These are phyloP conservation scores for Botrytis byssoidea DNA, from an alignment of 2,329 filamentous ascomycete species.

Conservation along the genomic window DNA sequence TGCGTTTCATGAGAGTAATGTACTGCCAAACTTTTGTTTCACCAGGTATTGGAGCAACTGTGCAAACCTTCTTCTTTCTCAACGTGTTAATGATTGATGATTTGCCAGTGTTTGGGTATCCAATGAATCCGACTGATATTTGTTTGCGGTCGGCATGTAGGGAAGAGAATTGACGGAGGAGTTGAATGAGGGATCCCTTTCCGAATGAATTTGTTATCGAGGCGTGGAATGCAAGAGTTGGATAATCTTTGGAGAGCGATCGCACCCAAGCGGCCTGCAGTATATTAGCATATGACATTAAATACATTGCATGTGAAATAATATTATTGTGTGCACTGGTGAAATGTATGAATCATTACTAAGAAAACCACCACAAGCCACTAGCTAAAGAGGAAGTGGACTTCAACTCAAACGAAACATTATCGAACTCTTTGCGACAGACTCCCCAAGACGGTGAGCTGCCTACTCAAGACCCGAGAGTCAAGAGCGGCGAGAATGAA, in stretches of 20 bases:
- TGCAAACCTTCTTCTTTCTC: constrained; percentile 90
- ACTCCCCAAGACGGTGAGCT: constrained; percentile 82
- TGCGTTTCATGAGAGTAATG: constrained; percentile 90
- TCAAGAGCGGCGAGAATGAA: constrained; percentile 61
- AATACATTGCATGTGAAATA: constrained; percentile 3
- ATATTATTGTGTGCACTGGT: constrained; percentile 46
- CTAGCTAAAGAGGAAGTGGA: constrained; percentile 63
- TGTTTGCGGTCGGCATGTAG: constrained; percentile 91
- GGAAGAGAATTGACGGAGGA: constrained; percentile 88
- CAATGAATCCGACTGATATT: constrained; percentile 75
- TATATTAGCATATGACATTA: constrained; percentile 37
- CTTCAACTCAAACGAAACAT: constrained; percentile 99
- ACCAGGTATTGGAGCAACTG: constrained; percentile 88
- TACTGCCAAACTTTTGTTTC: constrained; percentile 99
- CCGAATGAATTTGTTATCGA: constrained; percentile 95
- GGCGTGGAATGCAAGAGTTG: constrained; percentile 91
- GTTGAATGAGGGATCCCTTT: constrained; percentile 88
- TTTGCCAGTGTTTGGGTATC: constrained; percentile 93
- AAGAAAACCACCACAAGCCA: constrained; percentile 82
- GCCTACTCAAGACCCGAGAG: constrained; percentile 67
- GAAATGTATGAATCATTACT: constrained; percentile 94
- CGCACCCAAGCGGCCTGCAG: constrained; percentile 88
- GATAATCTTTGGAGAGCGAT: constrained; percentile 82
- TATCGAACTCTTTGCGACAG: constrained; percentile 64
- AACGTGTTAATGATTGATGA: constrained; percentile 97